Evolutionary conservation across 331 rosid genomes (phyloP).

Genomic region (Cydonia oblonga): DNA sequence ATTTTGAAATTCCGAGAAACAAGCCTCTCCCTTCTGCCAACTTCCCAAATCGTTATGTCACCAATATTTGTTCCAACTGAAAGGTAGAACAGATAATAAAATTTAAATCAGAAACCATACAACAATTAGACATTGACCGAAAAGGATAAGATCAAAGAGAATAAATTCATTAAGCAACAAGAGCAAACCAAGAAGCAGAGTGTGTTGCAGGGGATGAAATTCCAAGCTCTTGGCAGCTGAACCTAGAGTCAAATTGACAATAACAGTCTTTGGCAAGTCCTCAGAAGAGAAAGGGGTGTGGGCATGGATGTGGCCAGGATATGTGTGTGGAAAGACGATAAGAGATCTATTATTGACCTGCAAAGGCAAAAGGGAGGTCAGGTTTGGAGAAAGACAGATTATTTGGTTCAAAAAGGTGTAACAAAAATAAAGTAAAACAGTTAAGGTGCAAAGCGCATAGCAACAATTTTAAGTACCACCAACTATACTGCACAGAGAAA

Average conservation of each 20-base stretch:
- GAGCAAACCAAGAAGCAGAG: conserved; percentile 17
- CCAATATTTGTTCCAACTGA: conserved; percentile 14
- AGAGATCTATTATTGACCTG: conserved; percentile 4
- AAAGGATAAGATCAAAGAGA: not conserved
- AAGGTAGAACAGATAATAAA: not conserved
- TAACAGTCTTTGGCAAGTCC: conserved; percentile 9
- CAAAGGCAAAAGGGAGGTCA: not conserved
- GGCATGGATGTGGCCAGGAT: not conserved
- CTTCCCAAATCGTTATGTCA: conserved; percentile 13
- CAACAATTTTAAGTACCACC: not conserved
- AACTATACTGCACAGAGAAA: not conserved
- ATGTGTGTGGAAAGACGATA: not conserved
- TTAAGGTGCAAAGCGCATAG: not conserved
- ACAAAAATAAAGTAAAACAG: not conserved
- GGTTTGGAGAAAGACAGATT: not conserved
- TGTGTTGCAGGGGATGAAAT: conserved; percentile 10
- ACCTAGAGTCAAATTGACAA: conserved; percentile 12
- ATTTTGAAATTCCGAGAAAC: conserved; percentile 1
- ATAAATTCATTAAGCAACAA: not conserved
- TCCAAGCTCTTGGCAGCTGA: conserved; percentile 13
- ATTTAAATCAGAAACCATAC: not conserved
- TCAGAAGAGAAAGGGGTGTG: not conserved
- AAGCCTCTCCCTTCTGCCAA: conserved; percentile 9
- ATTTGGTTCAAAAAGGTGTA: not conserved
- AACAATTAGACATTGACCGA: not conserved